Evolutionary conservation across 2,329 filamentous ascomycete genomes (phyloP).

Genomic region (Aspergillus carbonarius): DNA sequence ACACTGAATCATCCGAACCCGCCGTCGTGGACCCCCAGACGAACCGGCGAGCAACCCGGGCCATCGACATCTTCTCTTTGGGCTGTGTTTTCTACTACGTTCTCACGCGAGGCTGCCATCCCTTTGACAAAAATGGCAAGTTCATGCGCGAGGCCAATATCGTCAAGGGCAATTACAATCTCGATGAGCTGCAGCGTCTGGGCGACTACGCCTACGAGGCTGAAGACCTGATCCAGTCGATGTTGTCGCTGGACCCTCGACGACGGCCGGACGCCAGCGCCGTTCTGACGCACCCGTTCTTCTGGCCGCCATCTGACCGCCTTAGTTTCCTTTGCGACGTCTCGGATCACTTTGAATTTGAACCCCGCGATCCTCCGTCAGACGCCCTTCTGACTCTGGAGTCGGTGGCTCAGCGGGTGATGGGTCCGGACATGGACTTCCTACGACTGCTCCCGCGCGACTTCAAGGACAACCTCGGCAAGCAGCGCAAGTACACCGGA

Average conservation of each 20-base stretch:
- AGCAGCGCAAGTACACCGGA: constrained; percentile 93
- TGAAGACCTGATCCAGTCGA: constrained; percentile 78
- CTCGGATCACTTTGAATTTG: constrained; percentile 94
- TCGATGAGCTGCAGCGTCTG: constrained; percentile 69
- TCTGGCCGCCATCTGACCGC: constrained; percentile 88
- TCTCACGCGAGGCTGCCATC: constrained; percentile 87
- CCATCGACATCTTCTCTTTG: constrained; percentile 96
- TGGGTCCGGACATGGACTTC: constrained; percentile 69
- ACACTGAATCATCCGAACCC: constrained; percentile 48
- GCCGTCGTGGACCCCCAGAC: constrained; percentile 56
- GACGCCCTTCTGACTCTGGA: constrained; percentile 61
- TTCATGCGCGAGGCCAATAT: constrained; percentile 98
- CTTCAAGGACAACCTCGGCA: constrained; percentile 86
- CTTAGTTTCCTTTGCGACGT: constrained; percentile 93
- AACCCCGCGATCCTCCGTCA: constrained; percentile 79
- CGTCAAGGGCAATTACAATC: constrained; percentile 77
- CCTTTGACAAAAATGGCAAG: constrained; percentile 88
- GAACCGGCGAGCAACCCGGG: constrained; percentile 81
- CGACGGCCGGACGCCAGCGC: constrained; percentile 70
- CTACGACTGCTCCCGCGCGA: constrained; percentile 70
- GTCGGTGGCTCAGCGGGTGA: constrained; percentile 44
- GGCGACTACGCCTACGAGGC: constrained; percentile 86
- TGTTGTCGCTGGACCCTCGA: constrained; percentile 68
- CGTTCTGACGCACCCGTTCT: constrained; percentile 92
- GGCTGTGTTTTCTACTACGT: constrained; percentile 99